Evolutionary conservation across 805 yeast genomes (phyloP), one percentile per base, ranked within the genome.

Genomic region (Saccharomycopsis sp.): DNA sequence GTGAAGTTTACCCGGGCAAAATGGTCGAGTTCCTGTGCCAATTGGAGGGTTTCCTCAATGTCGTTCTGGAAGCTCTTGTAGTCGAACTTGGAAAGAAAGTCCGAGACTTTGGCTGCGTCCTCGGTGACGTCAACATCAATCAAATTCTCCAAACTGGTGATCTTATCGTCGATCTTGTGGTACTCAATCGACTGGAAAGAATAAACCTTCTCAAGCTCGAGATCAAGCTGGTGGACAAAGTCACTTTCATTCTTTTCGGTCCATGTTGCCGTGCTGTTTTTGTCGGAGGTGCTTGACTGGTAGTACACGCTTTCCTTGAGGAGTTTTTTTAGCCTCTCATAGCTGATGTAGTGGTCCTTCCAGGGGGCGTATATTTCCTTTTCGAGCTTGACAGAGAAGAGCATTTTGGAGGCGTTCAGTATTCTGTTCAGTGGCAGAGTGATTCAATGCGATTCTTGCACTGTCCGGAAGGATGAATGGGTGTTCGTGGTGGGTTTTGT

Each of bases 1-100:
- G 99, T 92, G 75, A 86, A 94, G 73, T 94, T 94, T 64, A 92
- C 73, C 66, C 99, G 80, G 48, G 95, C 86, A 73, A 94, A 94
- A 68, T 83, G 89, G 70, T 91, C 97, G 64, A 94, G 76, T 66
- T 89, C 92, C 65, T 87, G 89, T 9, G 98, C 89, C 64, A 82
- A 78, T 9, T 83, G 79, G 60, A 94, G 75, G 24, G 85, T 74
- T 60, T 83, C 83, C 67, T 94, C 99, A 64, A 94, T 76, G 57
- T 82, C 80, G 37, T 72, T 71, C 65, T 88, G 89, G 65, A 90
- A 87, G 23, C 71, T 65, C 34, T 75, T 77, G 60, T 87, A 79
- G 61, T 89, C 85, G 62, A 87, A 78, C 51, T 67, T 64, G 18
- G 64, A 63, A 9, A 66, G 63, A 34, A 58, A 58, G 3, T 47